Conservation (phyloP, 306 rosid species). For the Castanea sativa region DNA sequence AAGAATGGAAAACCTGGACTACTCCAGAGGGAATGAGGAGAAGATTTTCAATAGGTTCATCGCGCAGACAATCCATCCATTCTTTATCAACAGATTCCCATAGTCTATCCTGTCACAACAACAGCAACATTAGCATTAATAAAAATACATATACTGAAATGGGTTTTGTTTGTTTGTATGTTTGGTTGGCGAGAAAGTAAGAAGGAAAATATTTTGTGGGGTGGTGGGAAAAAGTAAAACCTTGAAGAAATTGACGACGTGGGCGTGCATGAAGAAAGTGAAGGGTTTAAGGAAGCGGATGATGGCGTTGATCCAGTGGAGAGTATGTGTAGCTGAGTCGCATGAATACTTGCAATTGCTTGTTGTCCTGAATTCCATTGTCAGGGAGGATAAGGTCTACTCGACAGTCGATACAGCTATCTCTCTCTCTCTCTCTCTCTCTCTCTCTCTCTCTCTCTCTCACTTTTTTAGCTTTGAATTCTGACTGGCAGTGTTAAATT, state of each 20-base stretch:
- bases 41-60: slow-evolving; percentile 59
- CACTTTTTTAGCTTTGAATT: too few relatives aligned
- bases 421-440: too few relatives aligned
- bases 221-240: slow-evolving; percentile 3
- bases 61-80: slow-evolving; percentile 77
- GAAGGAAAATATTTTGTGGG: background rate
- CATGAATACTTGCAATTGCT: slow-evolving; percentile 43
- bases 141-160: too few relatives aligned
- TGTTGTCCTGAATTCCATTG: background rate
- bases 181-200: background rate
- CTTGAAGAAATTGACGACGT: slow-evolving; percentile 86
- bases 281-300: slow-evolving; percentile 55
- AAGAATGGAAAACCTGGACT: slow-evolving; percentile 45
- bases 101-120: slow-evolving; percentile 53
- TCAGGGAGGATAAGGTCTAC: background rate
- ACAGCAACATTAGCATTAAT: background rate
- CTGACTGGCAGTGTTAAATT: too few relatives aligned
- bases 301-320: slow-evolving; percentile 69
- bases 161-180: too few relatives aligned
- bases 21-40: slow-evolving; percentile 76
- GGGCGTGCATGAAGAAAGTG: slow-evolving; percentile 50
- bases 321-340: slow-evolving; percentile 48
- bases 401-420: background rate
- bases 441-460: too few relatives aligned
- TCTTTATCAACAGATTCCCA: slow-evolving; percentile 74